A percentile compares a stretch with the other conserved stretches of the same genome.
phyloP scores from a whole-genome alignment of 768 basidiomycete genomes.

The Neoboletus magnificus region DNA sequence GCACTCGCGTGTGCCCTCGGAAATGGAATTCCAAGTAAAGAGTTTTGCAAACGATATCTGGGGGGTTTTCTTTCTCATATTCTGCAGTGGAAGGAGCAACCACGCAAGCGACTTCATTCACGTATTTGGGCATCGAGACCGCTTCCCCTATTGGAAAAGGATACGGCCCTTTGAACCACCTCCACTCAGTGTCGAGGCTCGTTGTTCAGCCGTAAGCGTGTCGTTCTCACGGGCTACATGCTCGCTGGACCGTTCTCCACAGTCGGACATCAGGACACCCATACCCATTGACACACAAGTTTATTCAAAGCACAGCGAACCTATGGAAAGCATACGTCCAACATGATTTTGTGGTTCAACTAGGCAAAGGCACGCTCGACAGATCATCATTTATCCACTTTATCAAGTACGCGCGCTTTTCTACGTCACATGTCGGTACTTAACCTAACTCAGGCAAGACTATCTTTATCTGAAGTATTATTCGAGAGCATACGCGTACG shows the following conservation, averaged over 20 bases:
- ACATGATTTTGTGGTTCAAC: conserved; percentile 77
- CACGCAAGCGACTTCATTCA: conserved; percentile 62
- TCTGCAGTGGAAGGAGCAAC: conserved; percentile 56
- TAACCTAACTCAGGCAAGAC: conserved; percentile 57
- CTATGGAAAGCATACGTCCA: conserved; percentile 75
- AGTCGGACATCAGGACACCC: conserved; percentile 61
- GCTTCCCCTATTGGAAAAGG: conserved; percentile 70
- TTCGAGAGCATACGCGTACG: conserved; percentile 72
- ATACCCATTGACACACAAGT: conserved; percentile 62
- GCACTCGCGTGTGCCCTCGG: conserved; percentile 71
- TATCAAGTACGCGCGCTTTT: conserved; percentile 56
- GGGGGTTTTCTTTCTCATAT: background rate
- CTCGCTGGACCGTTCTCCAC: background rate
- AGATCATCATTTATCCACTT: conserved; percentile 75
- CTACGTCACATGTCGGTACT: background rate
- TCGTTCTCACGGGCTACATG: background rate
- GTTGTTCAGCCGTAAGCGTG: conserved; percentile 54
- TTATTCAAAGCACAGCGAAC: conserved; percentile 53
- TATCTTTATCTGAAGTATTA: conserved; percentile 83
- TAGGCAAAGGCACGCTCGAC: conserved; percentile 70
- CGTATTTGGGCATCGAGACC: conserved; percentile 67
- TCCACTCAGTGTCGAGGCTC: conserved; percentile 53
- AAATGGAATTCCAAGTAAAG: conserved; percentile 40
- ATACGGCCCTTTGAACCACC: conserved; percentile 84
- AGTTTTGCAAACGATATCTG: background rate